Base-by-base conservation (phyloP, 352 stramenopile genomes). In the Phytophthora agathidicida region DNA sequence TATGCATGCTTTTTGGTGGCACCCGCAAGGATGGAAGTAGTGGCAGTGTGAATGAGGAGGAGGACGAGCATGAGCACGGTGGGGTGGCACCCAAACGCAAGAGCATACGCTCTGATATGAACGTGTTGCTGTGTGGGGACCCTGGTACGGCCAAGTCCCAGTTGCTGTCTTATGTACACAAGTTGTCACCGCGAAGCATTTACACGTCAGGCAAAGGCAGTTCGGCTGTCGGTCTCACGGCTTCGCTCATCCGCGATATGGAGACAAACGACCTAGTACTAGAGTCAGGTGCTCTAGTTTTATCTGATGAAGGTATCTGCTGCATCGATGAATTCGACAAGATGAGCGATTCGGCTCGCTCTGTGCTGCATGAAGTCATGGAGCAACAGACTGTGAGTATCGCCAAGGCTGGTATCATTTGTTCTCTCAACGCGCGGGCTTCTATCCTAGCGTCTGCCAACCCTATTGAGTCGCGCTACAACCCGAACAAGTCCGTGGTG, bases 301-400 rank as follows among this genome's bases (percentile, higher is more conserved):
- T 99, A 19, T 98, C 88, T 13, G 97, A 99, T 62, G 84, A 97
- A 48, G 97, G 97, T 11, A 97, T 99, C 63, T 99, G 97, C 75
- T 99, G 97, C 71, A 99, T 99, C 43, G 96, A 99, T 74, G 97
- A 99, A 75, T 99, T 99, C 68, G 97, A 99, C 68, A 99, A 99
- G 75, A 99, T 99, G 97, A 97, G 83, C 28, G 97, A 99, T 54
- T 96, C 93, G 2, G 98, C 97, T 23, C 90, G 98, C 33, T 97
- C 95, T 2, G 97, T 99, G 44, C 83, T 99, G 7, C 97, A 99
- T 78, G 97, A 99, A 83, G 97, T 96, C n/a, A 99, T 99, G 95
- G 97, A 99, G 78, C 97, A 99, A 68, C 96, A 99, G 69, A 99
- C 96, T 11, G 92, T 99, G 3, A 98, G 89, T 32, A 97, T 99